phyloP scores from a whole-genome alignment of 2,329 filamentous ascomycete species.

The Claviceps sp. region DNA sequence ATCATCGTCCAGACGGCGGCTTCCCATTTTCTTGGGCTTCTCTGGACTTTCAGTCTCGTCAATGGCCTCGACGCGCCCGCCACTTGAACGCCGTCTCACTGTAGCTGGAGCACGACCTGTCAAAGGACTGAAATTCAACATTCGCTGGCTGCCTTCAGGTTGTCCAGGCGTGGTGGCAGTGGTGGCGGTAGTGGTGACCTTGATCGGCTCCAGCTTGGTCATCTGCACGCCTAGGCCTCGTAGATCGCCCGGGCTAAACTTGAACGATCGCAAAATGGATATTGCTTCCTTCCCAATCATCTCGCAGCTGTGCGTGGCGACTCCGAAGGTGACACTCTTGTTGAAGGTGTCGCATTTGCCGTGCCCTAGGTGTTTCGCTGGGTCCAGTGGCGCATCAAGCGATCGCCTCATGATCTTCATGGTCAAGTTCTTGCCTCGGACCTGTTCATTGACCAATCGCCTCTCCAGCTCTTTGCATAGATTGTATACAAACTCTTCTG shows the following conservation, averaged over 20 bases:
- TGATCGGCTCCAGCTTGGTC: slow-evolving; percentile 79
- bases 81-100: slow-evolving; percentile 22
- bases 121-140: slow-evolving; percentile 56
- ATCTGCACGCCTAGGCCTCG: slow-evolving; percentile 85
- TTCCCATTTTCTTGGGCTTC: slow-evolving; percentile 17
- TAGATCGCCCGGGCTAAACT: slow-evolving; percentile 82
- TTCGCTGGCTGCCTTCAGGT: slow-evolving; percentile 64
- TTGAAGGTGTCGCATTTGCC: slow-evolving; percentile 92
- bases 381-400: slow-evolving; percentile 76
- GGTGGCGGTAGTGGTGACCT: slow-evolving; percentile 24
- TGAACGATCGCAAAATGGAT: slow-evolving; percentile 68
- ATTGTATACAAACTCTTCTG: slow-evolving; percentile 79
- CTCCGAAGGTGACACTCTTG: slow-evolving; percentile 70
- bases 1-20: slow-evolving; percentile 25
- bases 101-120: slow-evolving; percentile 22
- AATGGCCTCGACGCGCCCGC: slow-evolving; percentile 30
- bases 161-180: slow-evolving; percentile 6
- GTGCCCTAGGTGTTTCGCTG: slow-evolving; percentile 85
- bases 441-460: slow-evolving; percentile 66
- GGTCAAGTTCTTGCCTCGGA: slow-evolving; percentile 78
- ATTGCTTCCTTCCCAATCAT: slow-evolving; percentile 69
- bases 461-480: slow-evolving; percentile 75
- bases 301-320: slow-evolving; percentile 65
- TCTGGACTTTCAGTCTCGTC: slow-evolving; percentile 32
- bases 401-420: slow-evolving; percentile 91